phyloP scores from a whole-genome alignment of 1,139 yeast genomes.

The Yamadazyma pseudoaaseri region DNA sequence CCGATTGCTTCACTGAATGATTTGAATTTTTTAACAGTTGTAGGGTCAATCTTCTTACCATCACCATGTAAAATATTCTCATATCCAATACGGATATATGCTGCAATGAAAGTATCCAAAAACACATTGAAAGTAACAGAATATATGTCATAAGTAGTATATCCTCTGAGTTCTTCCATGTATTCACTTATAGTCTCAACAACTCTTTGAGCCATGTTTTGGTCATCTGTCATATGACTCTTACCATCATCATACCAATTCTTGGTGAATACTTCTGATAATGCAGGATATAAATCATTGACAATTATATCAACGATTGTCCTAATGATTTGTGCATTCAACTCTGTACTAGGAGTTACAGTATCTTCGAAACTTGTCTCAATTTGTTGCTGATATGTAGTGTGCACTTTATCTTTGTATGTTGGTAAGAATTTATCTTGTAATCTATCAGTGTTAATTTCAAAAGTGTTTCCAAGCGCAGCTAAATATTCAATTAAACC shows the following conservation, averaged over 20 bases:
- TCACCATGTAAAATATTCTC: slow-evolving; percentile 48
- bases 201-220: slow-evolving; percentile 54
- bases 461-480: slow-evolving; percentile 82
- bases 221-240: slow-evolving; percentile 27
- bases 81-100: slow-evolving; percentile 46
- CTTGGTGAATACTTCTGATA: slow-evolving; percentile 40
- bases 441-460: slow-evolving; percentile 79
- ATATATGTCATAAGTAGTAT: slow-evolving; percentile 45
- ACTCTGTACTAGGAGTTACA: slow-evolving; percentile 72
- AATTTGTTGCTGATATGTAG: slow-evolving; percentile 58
- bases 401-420: slow-evolving; percentile 65
- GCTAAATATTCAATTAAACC: slow-evolving; percentile 80
- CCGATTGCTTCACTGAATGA: slow-evolving; percentile 41
- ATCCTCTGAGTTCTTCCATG: slow-evolving; percentile 59
- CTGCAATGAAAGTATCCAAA: slow-evolving; percentile 42
- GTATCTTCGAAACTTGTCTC: slow-evolving; percentile 59
- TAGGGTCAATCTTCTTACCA: slow-evolving; percentile 58
- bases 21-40: slow-evolving; percentile 45
- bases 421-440: slow-evolving; percentile 71
- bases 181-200: slow-evolving; percentile 77
- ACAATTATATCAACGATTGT: slow-evolving; percentile 66
- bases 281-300: slow-evolving; percentile 58
- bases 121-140: slow-evolving; percentile 44
- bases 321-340: slow-evolving; percentile 67
- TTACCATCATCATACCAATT: slow-evolving; percentile 47